Base-by-base conservation (phyloP, 2,329 filamentous ascomycete genomes). In the Fusarium buharicum region DNA sequence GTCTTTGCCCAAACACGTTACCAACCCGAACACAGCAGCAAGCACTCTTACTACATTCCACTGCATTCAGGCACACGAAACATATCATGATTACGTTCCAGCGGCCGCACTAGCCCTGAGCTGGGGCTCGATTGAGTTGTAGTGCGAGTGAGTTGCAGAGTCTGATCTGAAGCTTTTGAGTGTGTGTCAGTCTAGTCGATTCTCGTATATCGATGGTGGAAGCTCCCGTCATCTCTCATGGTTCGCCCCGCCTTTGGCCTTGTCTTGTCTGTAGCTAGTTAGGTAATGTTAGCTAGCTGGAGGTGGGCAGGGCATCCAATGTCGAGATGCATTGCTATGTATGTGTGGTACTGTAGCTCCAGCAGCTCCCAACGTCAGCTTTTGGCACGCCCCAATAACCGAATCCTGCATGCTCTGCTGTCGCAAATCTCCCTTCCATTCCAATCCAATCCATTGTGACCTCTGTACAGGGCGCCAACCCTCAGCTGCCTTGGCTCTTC, bases 351-450 rank as follows among this genome's bases (percentile, higher is more conserved):
- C 13, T 3, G 22, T 28, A 18, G 49, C 28, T 24, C 34, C 41
- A 37, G 37, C 49, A 41, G 22, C 49, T 51, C 24, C 31, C 13
- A 9, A 28, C 18, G 48, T 30, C 41, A 59, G 48, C 20, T 36
- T 59, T 59, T 39, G 47, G 27, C 44, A 36, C 33, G 28, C 56
- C 22, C 50, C 39, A 43, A 33, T 27, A 45, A 22, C 17, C n/a
- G 22, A 33, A 59, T 34, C 39, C 14, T 50, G 39, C 18, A 28
- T 37, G 17, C 30, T 38, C 24, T 38, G 14, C 14, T 16, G 31
- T 27, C 17, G 20, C 38, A 43, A 38, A 53, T 58, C 34, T 59
- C 62, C 49, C 33, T 43, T 59, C 47, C 57, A 66, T 58, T 66
- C 49, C 30, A 62, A 50, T 40, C 39, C 48, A 46, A 50, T 40